Evolutionary conservation across 306 rosid genomes (phyloP), one percentile per base, ranked within the genome.

Genomic region (Morella rubra): DNA sequence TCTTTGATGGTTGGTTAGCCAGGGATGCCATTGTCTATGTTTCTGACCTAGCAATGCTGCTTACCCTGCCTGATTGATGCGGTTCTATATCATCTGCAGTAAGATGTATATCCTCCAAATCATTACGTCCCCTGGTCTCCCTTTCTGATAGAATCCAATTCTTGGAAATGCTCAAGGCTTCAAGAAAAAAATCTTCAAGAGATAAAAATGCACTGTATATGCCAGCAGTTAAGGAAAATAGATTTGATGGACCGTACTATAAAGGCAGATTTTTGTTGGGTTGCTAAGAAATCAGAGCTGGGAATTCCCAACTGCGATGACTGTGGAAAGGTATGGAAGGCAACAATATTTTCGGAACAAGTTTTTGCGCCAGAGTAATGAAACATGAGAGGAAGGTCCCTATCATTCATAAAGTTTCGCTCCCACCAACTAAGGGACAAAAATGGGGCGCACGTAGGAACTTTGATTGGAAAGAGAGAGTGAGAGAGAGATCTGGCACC

Each of bases 1-100:
- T 87, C 84, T 91, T 91, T 0, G 96, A 85, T n/a, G 93, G 87
- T 78, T 91, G 89, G 77, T 44, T 82, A 0, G 82, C 52, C 24
- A 69, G 18, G 9, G 95, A 87, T 1, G 96, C 80, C 95, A 91
- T 87, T 81, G 1, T 27, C 12, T 56, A 19, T 12, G 7, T 53
- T 15, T 18, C 19, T 14, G 6, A 53, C 13, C 37, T n/a, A 13
- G 4, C 37, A 47, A 12, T 37, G 47, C 65, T 58, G 65, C 41
- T 58, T 22, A 22, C 45, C 10, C 73, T 51, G 68, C 68, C 68
- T 32, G 68, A 32, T 58, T 18, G 46, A n/a, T 69, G 52, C 62
- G 16, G 44, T 73, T 64, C 60, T 59, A 72, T 66, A 53, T 13
- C 45, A 37, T 32, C 53, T 54, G 69, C 41, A 42, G 69, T 37